Evolutionary conservation across 148 eudicot species (phyloP), one percentile per base, ranked within the genome.

Genomic region (Rhododendron vialii): DNA sequence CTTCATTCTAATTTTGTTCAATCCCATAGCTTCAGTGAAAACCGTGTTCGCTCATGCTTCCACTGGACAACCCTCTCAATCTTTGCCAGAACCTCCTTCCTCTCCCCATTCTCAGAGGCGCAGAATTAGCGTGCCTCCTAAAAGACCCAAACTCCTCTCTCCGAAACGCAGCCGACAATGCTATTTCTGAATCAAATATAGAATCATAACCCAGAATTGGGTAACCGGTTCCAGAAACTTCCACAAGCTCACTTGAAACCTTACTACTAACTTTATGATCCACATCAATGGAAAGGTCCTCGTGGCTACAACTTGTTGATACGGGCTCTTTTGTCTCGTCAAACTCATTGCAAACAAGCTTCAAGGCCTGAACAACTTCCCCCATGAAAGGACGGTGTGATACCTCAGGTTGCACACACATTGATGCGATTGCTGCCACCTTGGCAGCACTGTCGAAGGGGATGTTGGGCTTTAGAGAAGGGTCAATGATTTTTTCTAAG

Each of bases 351-450:
- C 92, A 95, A 24, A 95, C 92, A 78, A 95, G 95, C 88, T 97
- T 97, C 50, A 95, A 89, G 2, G 99, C 99, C 88, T 97, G 99
- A 76, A 97, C 98, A 5, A 97, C 99, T 90, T 97, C 99, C n/a
- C 99, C 98, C 99, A 97, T 97, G 86, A 95, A 97, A 35, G 99
- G 98, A 81, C 99, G 89, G 75, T 94, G 93, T 57, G 98, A 88
- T 84, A 95, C 99, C 92, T 97, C 99, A 12, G 96, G 93, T 83
- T 95, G 96, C 50, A 97, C 96, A 69, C 99, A 96, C 98, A 95
- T 93, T 33, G 98, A 94, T 82, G 99, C 96, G 17, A 97, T 95
- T 65, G 98, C 94, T 18, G 99, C 98, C 82, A 94, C 96, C 88
- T 92, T 97, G 51, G 95, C 96, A 89, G 93, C 89, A 86, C 92